Evolutionary conservation across 805 yeast genomes (phyloP).

Genomic region (Scheffersomyces coipomensis): DNA sequence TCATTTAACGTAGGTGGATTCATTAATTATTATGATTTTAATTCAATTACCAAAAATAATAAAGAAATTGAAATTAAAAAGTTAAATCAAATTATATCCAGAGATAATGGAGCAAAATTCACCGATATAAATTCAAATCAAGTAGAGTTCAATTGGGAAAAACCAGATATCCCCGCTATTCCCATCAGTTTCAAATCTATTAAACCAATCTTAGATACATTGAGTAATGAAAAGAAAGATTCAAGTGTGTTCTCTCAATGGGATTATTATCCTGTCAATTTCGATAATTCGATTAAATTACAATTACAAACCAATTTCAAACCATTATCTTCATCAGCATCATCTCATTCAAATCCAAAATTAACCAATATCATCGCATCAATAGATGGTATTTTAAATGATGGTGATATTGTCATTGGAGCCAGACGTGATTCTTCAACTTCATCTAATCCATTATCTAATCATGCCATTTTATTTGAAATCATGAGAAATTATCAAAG

Average conservation of each 20-base stretch:
- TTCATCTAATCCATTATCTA: constrained; percentile 33
- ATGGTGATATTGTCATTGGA: constrained; percentile 40
- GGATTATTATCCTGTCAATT: constrained; percentile 23
- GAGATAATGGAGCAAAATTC: constrained; percentile 15
- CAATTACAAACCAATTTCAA: constrained; percentile 8
- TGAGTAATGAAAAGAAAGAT: constrained; percentile 6
- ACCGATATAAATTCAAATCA: constrained; percentile 3
- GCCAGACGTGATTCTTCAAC: constrained; percentile 39
- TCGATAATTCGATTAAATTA: constrained; percentile 9
- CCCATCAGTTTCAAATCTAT: constrained; percentile 27
- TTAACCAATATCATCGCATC: constrained; percentile 31
- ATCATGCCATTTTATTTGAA: constrained; percentile 39
- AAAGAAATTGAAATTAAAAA: constrained; percentile 7
- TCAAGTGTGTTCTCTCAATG: constrained; percentile 15
- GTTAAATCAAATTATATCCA: constrained; percentile 13
- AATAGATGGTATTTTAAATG: constrained; percentile 35
- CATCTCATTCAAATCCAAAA: constrained; percentile 3
- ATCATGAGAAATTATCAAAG: constrained; percentile 33
- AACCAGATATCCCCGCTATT: constrained; percentile 18
- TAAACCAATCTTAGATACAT: constrained; percentile 23
- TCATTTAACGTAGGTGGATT: constrained; percentile 23
- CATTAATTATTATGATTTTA: constrained; percentile 17
- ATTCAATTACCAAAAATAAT: constrained; percentile 4
- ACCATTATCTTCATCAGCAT: neutral
- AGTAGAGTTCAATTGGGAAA: neutral